Evolutionary conservation across 2,329 filamentous ascomycete species (phyloP).

Genomic region (Xylaria sp.): DNA sequence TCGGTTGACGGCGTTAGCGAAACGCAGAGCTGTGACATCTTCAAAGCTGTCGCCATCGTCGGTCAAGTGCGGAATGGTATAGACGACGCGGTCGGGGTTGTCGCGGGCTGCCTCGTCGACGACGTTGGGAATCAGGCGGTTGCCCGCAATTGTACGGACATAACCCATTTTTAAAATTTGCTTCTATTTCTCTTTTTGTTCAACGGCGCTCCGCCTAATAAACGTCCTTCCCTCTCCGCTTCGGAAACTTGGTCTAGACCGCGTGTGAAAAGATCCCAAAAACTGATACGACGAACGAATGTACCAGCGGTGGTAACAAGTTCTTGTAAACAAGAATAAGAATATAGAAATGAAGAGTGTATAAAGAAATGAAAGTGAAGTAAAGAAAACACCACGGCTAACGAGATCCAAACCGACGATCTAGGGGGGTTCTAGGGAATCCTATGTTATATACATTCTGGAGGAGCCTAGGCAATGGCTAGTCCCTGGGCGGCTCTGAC

Average conservation of each 20-base stretch:
- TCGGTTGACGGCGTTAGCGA: constrained; percentile 43
- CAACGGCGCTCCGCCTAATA: not conserved
- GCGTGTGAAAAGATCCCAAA: constrained; percentile 2
- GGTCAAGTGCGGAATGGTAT: constrained; percentile 42
- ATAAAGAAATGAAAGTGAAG: constrained; percentile 35
- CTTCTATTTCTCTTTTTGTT: constrained; percentile 6
- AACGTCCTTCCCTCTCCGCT: constrained; percentile 17
- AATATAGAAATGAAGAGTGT: constrained; percentile 30
- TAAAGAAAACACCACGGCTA: constrained; percentile 37
- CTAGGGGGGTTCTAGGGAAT: constrained; percentile 25
- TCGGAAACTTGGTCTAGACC: constrained; percentile 6
- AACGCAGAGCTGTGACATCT: constrained; percentile 40
- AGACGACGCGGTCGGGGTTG: constrained; percentile 40
- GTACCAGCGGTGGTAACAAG: constrained; percentile 26
- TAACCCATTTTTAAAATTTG: constrained; percentile 33
- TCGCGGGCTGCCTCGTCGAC: constrained; percentile 42
- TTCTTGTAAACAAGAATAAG: constrained; percentile 23
- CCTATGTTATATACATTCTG: constrained; percentile 32
- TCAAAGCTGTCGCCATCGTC: constrained; percentile 42
- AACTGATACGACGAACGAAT: constrained; percentile 30
- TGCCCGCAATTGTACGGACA: constrained; percentile 33
- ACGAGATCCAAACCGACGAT: constrained; percentile 25
- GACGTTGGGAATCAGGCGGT: constrained; percentile 42
- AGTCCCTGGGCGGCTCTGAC: constrained; percentile 18
- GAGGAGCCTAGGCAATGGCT: not conserved